These are phyloP conservation scores for Umbelopsis sp. DNA, from an alignment of 371 early-diverging fungal genomes.

Conservation along the genomic window DNA sequence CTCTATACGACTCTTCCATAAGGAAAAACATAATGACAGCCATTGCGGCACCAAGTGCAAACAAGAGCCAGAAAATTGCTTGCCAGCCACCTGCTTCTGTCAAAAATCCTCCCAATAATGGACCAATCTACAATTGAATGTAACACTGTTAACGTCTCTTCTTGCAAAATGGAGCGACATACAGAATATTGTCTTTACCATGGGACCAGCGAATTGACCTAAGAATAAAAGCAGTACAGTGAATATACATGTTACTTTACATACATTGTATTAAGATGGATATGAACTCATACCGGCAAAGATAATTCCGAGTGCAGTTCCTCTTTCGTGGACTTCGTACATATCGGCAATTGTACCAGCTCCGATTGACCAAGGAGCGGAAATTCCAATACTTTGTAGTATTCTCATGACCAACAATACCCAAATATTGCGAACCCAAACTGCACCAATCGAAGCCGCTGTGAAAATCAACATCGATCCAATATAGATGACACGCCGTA, in stretches of 20 bases:
- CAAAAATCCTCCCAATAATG: conserved; percentile 36
- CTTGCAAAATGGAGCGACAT: background rate
- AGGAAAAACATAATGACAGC: conserved; percentile 43
- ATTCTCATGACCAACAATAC: conserved; percentile 69
- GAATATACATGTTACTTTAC: background rate
- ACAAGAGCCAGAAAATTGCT: conserved; percentile 34
- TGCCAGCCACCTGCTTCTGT: conserved; percentile 38
- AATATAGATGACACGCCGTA: conserved; percentile 69
- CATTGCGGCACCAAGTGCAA: conserved; percentile 31
- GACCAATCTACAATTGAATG: conserved; percentile 16
- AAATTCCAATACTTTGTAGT: conserved; percentile 76
- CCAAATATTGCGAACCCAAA: conserved; percentile 60
- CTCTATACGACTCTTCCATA: conserved; percentile 76
- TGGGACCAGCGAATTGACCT: conserved; percentile 48
- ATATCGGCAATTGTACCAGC: conserved; percentile 69
- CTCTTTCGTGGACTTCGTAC: conserved; percentile 50
- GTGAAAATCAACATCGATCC: conserved; percentile 63
- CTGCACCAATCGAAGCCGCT: conserved; percentile 69
- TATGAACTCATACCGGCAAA: conserved; percentile 50
- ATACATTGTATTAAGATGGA: background rate
- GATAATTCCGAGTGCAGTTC: conserved; percentile 53
- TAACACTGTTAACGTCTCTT: background rate
- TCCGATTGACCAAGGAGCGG: conserved; percentile 79
- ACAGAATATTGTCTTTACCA: conserved; percentile 3
- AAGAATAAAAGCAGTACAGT: background rate